phyloP scores from a whole-genome alignment of 768 basidiomycete species.

The Phaeotremella skinneri region DNA sequence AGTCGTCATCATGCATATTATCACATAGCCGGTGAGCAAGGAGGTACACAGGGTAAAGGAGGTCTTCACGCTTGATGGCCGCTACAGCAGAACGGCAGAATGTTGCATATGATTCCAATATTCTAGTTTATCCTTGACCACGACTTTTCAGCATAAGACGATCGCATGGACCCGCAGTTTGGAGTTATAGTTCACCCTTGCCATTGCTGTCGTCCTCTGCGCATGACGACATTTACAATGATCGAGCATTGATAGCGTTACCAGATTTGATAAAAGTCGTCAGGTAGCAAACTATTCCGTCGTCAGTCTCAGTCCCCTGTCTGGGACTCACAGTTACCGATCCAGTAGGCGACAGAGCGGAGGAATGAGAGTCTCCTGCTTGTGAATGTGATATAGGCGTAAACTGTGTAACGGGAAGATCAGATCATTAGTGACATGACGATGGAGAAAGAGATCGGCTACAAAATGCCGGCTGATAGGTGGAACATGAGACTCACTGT shows the following conservation, averaged over 20 bases:
- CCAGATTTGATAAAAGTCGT: conserved; percentile 30
- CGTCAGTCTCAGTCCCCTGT: background rate
- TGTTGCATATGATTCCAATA: too few species aligned
- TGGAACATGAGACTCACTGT: conserved; percentile 23
- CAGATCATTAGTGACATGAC: background rate
- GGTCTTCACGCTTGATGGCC: too few species aligned
- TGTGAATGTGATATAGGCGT: conserved; percentile 30
- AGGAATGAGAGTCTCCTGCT: conserved; percentile 21
- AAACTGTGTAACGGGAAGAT: conserved; percentile 26
- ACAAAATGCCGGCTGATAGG: background rate
- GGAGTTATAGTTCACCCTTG: too few species aligned
- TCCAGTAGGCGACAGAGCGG: conserved; percentile 30
- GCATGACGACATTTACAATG: background rate
- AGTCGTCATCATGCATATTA: too few species aligned
- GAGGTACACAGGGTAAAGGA: too few species aligned
- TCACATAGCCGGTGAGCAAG: too few species aligned
- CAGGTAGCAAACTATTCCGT: conserved; percentile 26
- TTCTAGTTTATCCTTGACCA: too few species aligned
- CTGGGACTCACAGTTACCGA: conserved; percentile 34
- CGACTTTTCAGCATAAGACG: too few species aligned
- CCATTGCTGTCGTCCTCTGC: too few species aligned
- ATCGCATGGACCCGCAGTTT: too few species aligned
- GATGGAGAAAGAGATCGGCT: background rate
- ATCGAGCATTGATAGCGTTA: conserved; percentile 13
- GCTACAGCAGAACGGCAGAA: too few species aligned